Conservation (phyloP, 129 eudicot species). For the Glebionis coronaria region DNA sequence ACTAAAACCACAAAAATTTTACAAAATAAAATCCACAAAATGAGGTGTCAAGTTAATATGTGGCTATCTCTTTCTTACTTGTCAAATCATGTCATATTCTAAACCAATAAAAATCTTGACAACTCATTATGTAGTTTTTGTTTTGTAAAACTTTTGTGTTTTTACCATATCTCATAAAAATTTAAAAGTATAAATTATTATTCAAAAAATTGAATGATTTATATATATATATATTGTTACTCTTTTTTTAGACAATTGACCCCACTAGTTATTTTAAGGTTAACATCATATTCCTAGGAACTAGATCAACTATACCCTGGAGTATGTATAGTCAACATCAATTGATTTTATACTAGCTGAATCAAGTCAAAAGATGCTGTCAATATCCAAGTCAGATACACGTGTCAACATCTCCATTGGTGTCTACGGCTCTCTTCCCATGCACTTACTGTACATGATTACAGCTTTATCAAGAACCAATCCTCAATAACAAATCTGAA, state of each 20-base stretch:
- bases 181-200: neutral
- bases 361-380: constrained; percentile 22
- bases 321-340: constrained; percentile 26
- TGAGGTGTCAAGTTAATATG: no score
- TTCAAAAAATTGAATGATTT: neutral
- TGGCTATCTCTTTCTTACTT: no score
- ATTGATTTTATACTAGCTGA: neutral
- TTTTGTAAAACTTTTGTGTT: no score
- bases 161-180: no score
- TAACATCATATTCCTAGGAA: constrained; percentile 8
- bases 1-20: no score
- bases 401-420: constrained; percentile 24
- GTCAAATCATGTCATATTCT: no score
- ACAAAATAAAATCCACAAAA: no score
- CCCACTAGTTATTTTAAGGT: neutral
- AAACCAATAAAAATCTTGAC: no score
- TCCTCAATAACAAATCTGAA: constrained; percentile 16
- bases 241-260: neutral
- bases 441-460: constrained; percentile 17
- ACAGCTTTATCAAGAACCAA: neutral
- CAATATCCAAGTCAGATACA: constrained; percentile 2
- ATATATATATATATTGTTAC: no score
- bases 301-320: constrained; percentile 17
- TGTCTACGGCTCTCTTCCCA: neutral
- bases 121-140: no score